phyloP scores from a whole-genome alignment of 257 asterid genomes.

The Penstemon newberryi region DNA sequence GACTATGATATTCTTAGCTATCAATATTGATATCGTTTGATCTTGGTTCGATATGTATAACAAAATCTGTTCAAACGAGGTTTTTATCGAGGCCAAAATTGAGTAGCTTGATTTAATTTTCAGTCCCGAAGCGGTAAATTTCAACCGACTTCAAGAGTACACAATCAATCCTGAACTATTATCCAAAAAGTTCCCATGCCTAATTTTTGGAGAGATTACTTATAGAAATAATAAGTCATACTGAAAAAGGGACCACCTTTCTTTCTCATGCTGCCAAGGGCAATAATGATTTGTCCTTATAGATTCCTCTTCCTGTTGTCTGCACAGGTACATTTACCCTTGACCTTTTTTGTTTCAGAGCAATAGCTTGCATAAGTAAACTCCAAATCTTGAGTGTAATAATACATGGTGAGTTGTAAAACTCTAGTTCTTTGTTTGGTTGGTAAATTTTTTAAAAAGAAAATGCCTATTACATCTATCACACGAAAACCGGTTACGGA shows the following conservation, averaged over 20 bases:
- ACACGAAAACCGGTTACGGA: neutral
- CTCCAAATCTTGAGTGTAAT: constrained; percentile 27
- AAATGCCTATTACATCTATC: too few relatives aligned
- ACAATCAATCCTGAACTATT: constrained; percentile 23
- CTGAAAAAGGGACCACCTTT: constrained; percentile 39
- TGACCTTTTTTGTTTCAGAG: constrained; percentile 28
- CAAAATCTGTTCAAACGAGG: too few relatives aligned
- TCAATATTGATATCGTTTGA: too few relatives aligned
- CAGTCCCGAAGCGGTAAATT: neutral
- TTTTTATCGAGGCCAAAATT: too few relatives aligned
- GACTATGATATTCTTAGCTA: too few relatives aligned
- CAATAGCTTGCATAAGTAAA: constrained; percentile 30
- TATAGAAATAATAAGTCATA: constrained; percentile 29
- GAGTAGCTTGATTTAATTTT: too few relatives aligned
- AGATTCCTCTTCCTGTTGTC: constrained; percentile 39
- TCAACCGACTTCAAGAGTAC: constrained; percentile 22
- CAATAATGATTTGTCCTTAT: constrained; percentile 40
- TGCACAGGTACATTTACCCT: constrained; percentile 37
- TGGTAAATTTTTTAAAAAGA: too few relatives aligned
- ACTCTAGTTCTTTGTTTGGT: too few relatives aligned
- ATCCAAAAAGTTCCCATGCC: constrained; percentile 26
- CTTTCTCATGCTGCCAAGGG: constrained; percentile 27
- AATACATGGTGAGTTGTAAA: neutral
- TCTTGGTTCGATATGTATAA: too few relatives aligned
- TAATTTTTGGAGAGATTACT: constrained; percentile 28